These are phyloP conservation scores for Ustilago tritici DNA, from an alignment of 1,284 basidiomycete genomes.

Conservation along the genomic window DNA sequence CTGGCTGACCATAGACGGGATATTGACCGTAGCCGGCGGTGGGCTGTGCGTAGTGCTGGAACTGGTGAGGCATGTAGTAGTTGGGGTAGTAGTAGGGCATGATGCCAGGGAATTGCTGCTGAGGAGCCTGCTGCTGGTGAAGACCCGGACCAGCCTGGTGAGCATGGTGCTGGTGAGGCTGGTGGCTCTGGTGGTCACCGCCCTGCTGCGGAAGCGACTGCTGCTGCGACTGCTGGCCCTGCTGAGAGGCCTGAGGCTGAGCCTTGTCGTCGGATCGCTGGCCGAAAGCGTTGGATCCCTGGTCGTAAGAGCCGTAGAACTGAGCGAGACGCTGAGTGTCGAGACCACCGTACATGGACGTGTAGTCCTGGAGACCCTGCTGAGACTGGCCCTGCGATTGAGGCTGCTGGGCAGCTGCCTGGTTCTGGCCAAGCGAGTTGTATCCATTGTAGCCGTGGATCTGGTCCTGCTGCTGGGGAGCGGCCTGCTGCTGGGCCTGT, in stretches of 20 bases:
- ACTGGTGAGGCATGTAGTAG: constrained; percentile 70
- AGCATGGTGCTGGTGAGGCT: constrained; percentile 41
- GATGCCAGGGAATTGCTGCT: constrained; percentile 66
- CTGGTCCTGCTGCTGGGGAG: constrained; percentile 42
- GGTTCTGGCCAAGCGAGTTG: constrained; percentile 44
- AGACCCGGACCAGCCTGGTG: constrained; percentile 53
- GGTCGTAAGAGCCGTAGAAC: constrained; percentile 65
- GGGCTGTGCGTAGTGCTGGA: constrained; percentile 69
- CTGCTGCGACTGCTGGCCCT: constrained; percentile 51
- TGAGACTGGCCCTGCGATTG: constrained; percentile 48
- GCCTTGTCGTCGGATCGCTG: constrained; percentile 52
- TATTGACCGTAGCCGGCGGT: constrained; percentile 68
- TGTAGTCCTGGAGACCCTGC: constrained; percentile 54
- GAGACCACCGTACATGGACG: constrained; percentile 63
- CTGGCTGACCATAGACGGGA: constrained; percentile 65
- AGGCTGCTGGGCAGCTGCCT: constrained; percentile 33
- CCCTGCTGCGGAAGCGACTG: constrained; percentile 46
- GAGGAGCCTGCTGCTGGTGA: constrained; percentile 60
- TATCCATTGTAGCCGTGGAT: constrained; percentile 57
- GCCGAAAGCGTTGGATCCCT: constrained; percentile 52
- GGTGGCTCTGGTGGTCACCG: constrained; percentile 40
- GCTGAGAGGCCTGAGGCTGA: constrained; percentile 42
- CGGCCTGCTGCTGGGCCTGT: constrained; percentile 37
- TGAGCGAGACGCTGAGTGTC: constrained; percentile 63
- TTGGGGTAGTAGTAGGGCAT: constrained; percentile 70